Evolutionary conservation across 225 moss, liverwort and hornwort genomes (phyloP).

Genomic region (Pseudisothecium myosuroides): DNA sequence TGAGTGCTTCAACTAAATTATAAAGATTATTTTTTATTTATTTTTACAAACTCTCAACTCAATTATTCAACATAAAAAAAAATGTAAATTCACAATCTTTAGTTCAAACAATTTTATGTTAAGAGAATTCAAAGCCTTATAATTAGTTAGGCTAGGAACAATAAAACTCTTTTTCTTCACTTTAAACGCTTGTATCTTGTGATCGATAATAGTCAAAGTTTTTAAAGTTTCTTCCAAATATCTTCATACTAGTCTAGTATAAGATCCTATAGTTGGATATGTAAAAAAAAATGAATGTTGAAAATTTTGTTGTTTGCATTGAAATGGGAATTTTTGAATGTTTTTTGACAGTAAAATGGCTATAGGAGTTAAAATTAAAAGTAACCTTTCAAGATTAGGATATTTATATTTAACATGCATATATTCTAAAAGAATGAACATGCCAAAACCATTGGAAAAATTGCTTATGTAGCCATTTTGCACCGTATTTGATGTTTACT

Average conservation of each 20-base stretch:
- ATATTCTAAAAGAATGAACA: no score
- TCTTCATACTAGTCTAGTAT: no score
- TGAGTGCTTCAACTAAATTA: background rate
- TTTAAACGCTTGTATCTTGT: background rate
- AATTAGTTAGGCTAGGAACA: background rate
- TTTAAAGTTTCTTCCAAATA: no score
- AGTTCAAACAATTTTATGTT: background rate
- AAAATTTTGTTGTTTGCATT: background rate
- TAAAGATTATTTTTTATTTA: background rate
- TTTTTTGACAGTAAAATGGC: background rate
- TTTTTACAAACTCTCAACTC: rapidly evolving
- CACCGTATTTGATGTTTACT: no score
- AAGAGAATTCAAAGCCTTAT: background rate
- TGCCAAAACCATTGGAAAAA: no score
- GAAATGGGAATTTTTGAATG: background rate
- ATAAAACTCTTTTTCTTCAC: background rate
- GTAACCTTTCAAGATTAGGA: no score
- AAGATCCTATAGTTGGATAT: no score
- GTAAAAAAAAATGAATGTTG: no score
- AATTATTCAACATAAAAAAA: background rate
- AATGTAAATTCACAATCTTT: background rate
- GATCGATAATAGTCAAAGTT: background rate
- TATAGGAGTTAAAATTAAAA: no score
- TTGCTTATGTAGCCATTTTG: no score
- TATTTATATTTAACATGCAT: no score